A percentile compares a stretch with the other conserved stretches of the same genome.
phyloP scores from a whole-genome alignment of 305 asterid species.

The Coffea humblotiana region DNA sequence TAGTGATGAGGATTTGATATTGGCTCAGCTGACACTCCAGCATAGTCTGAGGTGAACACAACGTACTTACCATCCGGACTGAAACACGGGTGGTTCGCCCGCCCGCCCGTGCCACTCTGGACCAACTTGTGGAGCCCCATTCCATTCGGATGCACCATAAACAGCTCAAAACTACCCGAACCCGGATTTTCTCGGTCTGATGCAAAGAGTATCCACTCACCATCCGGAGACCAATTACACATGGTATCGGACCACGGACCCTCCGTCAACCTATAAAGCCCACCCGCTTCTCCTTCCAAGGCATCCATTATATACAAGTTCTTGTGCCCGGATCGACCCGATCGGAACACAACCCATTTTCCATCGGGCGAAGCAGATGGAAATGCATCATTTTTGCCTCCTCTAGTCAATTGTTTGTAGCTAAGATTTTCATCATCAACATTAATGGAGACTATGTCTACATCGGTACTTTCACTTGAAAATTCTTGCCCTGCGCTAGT shows the following conservation, averaged over 20 bases:
- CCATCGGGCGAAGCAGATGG: slow-evolving; percentile 93
- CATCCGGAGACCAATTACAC: slow-evolving; percentile 91
- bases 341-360: slow-evolving; percentile 78
- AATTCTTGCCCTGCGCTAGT: slow-evolving; percentile 72
- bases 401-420: slow-evolving; percentile 43
- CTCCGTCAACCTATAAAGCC: slow-evolving; percentile 52
- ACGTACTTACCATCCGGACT: slow-evolving; percentile 76
- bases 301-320: slow-evolving; percentile 89
- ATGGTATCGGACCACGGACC: slow-evolving; percentile 90
- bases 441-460: slow-evolving; percentile 63
- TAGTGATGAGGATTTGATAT: slow-evolving; percentile 77
- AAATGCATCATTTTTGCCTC: slow-evolving; percentile 71
- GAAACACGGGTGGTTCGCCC: slow-evolving; percentile 84
- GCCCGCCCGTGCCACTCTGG: slow-evolving; percentile 75
- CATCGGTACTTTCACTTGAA: slow-evolving; percentile 67
- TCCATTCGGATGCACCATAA: slow-evolving; percentile 74
- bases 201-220: slow-evolving; percentile 78
- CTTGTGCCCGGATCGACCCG: slow-evolving; percentile 82
- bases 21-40: slow-evolving; percentile 88
- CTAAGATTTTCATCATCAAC: slow-evolving; percentile 56
- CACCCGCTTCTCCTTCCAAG: slow-evolving; percentile 57
- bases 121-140: slow-evolving; percentile 72
- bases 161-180: slow-evolving; percentile 67
- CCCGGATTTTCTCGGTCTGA: slow-evolving; percentile 80
- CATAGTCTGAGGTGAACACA: slow-evolving; percentile 77